A percentile compares a stretch with the other conserved stretches of the same genome.
phyloP scores from a whole-genome alignment of 2,329 filamentous ascomycete genomes.

The Chalaropsis thielavioides region DNA sequence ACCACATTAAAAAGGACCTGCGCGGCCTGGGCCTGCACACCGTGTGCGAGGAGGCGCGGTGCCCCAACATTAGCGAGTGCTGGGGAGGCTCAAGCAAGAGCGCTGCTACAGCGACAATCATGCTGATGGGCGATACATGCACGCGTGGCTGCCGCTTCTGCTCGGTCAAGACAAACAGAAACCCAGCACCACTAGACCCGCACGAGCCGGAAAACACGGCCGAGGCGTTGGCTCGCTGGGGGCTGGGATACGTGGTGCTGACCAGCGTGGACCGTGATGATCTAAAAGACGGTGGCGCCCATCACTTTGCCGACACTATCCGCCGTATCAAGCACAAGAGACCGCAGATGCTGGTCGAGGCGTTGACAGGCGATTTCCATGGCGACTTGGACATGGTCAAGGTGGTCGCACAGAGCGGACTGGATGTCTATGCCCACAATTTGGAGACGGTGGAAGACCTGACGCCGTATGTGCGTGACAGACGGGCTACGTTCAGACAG shows the following conservation, averaged over 20 bases:
- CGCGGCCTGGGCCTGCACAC: conserved; percentile 83
- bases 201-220: conserved; percentile 96
- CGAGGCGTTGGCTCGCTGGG: conserved; percentile 84
- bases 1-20: conserved; percentile 87
- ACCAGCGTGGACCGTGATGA: conserved; percentile 93
- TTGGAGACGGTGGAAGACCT: conserved; percentile 87
- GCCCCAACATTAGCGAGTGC: conserved; percentile 94
- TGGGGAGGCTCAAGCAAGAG: conserved; percentile 86
- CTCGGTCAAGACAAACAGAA: conserved; percentile 77
- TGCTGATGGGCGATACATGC: conserved; percentile 98
- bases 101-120: conserved; percentile 91
- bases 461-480: conserved; percentile 79
- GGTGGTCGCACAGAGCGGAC: conserved; percentile 68
- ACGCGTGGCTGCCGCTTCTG: conserved; percentile 94
- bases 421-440: conserved; percentile 96
- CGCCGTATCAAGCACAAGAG: conserved; percentile 80
- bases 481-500: conserved; percentile 77
- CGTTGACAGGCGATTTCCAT: conserved; percentile 72
- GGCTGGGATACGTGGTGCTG: conserved; percentile 86
- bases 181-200: conserved; percentile 67
- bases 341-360: conserved; percentile 64
- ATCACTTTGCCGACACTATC: conserved; percentile 87
- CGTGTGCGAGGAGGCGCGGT: conserved; percentile 93
- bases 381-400: conserved; percentile 79
- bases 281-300: conserved; percentile 70